A percentile compares a stretch with the other conserved stretches of the same genome.
phyloP scores from a whole-genome alignment of 768 basidiomycete species.

The Leccinum sublutescens region DNA sequence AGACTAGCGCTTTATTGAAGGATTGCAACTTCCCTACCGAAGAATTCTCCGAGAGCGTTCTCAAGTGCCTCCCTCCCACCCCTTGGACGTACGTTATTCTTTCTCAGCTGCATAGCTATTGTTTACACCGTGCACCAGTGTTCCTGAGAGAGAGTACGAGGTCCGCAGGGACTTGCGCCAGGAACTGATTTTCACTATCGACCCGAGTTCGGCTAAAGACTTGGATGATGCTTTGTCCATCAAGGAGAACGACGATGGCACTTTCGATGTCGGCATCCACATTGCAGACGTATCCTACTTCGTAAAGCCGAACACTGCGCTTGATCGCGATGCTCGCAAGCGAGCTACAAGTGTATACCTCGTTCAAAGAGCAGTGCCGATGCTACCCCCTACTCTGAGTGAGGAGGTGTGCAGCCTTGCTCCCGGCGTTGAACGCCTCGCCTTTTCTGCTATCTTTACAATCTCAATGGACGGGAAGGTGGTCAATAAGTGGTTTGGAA shows the following conservation, averaged over 20 bases:
- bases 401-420: slow-evolving; percentile 92
- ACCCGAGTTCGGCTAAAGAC: slow-evolving; percentile 86
- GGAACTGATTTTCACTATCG: slow-evolving; percentile 90
- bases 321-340: slow-evolving; percentile 97
- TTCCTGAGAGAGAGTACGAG: slow-evolving; percentile 88
- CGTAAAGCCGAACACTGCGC: slow-evolving; percentile 91
- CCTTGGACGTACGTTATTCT: slow-evolving; percentile 76
- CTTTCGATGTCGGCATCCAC: slow-evolving; percentile 91
- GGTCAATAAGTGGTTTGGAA: slow-evolving; percentile 88
- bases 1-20: slow-evolving; percentile 95
- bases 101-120: background rate
- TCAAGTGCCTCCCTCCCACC: slow-evolving; percentile 74
- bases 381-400: slow-evolving; percentile 92
- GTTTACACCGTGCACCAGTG: slow-evolving; percentile 40
- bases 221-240: slow-evolving; percentile 94
- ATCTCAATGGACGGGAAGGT: slow-evolving; percentile 80
- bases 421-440: slow-evolving; percentile 84
- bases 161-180: slow-evolving; percentile 83
- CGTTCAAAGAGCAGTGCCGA: slow-evolving; percentile 92
- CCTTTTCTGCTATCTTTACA: slow-evolving; percentile 89
- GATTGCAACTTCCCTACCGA: slow-evolving; percentile 99
- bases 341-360: slow-evolving; percentile 97
- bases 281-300: slow-evolving; percentile 96
- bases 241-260: slow-evolving; percentile 87
- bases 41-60: slow-evolving; percentile 92